Percentiles rank a stretch among this genome's conserved stretches.
Conservation (phyloP, 768 basidiomycete species). For the Auricularia cornea region DNA sequence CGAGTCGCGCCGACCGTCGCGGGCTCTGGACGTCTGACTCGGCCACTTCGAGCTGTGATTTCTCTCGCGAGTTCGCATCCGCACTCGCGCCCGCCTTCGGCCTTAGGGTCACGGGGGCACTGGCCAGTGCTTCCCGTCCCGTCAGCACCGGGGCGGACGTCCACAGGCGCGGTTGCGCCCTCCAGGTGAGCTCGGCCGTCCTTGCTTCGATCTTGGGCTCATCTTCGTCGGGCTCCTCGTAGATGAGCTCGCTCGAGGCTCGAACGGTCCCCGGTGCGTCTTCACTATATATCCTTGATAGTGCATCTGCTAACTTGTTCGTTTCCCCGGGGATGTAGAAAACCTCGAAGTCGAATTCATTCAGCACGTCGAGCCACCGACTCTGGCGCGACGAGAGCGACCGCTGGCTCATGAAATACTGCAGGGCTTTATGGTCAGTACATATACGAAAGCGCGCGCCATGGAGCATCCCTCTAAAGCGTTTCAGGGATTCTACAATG, state of each 20-base stretch:
- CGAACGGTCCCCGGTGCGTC: not conserved
- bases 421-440: conserved; percentile 26
- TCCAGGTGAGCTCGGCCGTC: too few species aligned
- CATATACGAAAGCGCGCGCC: conserved; percentile 22
- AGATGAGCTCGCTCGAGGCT: not conserved
- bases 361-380: conserved; percentile 28
- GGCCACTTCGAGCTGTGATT: too few species aligned
- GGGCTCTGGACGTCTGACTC: too few species aligned
- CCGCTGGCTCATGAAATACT: conserved; percentile 24
- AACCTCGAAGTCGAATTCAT: conserved; percentile 24
- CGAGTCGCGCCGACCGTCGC: too few species aligned
- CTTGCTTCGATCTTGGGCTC: too few species aligned
- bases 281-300: conserved; percentile 9
- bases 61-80: too few species aligned
- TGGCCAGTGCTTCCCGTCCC: too few species aligned
- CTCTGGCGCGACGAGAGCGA: conserved; percentile 27
- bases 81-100: too few species aligned
- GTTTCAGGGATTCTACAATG: conserved; percentile 30
- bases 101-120: too few species aligned
- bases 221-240: too few species aligned
- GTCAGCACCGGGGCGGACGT: too few species aligned
- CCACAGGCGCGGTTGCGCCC: too few species aligned
- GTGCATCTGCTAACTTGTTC: conserved; percentile 25
- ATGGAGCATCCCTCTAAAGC: conserved; percentile 23
- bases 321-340: conserved; percentile 23